Conservation (phyloP, 441 rosid species). For the Gossypium trilobum region DNA sequence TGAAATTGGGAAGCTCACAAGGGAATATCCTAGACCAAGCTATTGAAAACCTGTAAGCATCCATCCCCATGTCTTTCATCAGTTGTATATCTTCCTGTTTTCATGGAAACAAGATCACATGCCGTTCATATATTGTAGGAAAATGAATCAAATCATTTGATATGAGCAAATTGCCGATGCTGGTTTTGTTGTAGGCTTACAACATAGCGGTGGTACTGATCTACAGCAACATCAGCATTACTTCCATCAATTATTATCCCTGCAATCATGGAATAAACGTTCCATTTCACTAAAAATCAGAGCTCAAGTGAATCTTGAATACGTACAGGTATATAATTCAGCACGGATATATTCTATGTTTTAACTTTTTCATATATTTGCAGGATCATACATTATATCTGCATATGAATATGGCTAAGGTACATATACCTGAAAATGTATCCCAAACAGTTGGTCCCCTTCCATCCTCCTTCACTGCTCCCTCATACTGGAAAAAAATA, state of each 20-base stretch:
- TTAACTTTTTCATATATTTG: neutral
- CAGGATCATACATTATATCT: neutral
- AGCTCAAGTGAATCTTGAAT: no score
- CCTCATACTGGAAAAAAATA: constrained; percentile 55
- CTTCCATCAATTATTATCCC: constrained; percentile 56
- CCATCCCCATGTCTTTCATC: constrained; percentile 71
- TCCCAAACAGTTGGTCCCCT: constrained; percentile 88
- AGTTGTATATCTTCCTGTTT: constrained; percentile 60
- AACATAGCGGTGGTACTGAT: constrained; percentile 70
- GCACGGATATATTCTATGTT: no score
- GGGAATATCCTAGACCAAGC: constrained; percentile 67
- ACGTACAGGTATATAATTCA: no score
- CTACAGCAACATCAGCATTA: constrained; percentile 82
- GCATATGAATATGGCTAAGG: no score
- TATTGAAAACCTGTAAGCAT: constrained; percentile 61
- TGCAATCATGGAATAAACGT: constrained; percentile 13
- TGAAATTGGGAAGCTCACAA: constrained; percentile 26
- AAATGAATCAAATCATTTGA: neutral
- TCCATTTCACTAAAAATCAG: neutral
- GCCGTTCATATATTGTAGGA: neutral
- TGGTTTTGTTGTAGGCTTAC: constrained; percentile 26
- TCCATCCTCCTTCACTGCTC: constrained; percentile 85
- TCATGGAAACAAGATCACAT: neutral
- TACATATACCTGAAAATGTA: constrained; percentile 50
- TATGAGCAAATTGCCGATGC: neutral